These are phyloP conservation scores for Datura wrightii DNA, from an alignment of 257 asterid genomes.

Conservation along the genomic window DNA sequence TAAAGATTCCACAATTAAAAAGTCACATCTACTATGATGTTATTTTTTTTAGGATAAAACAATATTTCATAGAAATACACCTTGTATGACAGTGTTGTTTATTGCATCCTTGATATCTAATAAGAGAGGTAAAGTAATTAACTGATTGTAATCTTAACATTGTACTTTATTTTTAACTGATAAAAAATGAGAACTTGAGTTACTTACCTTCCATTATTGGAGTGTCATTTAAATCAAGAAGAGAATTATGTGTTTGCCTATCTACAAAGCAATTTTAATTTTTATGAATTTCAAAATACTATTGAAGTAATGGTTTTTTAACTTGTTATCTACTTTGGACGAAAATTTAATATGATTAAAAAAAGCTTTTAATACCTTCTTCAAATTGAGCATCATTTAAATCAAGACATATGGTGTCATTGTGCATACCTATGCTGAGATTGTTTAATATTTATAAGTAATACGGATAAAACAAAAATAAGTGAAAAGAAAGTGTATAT, in stretches of 20 bases:
- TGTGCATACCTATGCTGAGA: not conserved
- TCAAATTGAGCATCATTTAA: not conserved
- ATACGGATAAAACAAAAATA: too few relatives aligned
- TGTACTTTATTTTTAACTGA: not conserved
- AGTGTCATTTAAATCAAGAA: not conserved
- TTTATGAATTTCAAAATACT: too few relatives aligned
- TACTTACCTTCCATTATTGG: not conserved
- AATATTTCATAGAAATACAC: too few relatives aligned
- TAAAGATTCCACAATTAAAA: not conserved
- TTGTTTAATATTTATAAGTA: too few relatives aligned
- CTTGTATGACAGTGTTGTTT: not conserved
- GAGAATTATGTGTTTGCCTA: not conserved
- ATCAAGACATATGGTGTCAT: not conserved
- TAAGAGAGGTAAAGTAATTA: not conserved
- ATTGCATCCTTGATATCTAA: too few relatives aligned
- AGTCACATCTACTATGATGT: not conserved
- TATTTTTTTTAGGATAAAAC: too few relatives aligned
- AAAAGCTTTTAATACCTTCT: not conserved
- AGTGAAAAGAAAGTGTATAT: too few relatives aligned
- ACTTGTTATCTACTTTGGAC: too few relatives aligned
- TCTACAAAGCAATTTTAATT: too few relatives aligned
- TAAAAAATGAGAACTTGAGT: not conserved
- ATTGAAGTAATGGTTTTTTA: too few relatives aligned
- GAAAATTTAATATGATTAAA: not conserved
- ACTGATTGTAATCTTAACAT: not conserved